Base-by-base conservation (phyloP, 768 basidiomycete species). In the Cystofilobasidium bisporidii region DNA sequence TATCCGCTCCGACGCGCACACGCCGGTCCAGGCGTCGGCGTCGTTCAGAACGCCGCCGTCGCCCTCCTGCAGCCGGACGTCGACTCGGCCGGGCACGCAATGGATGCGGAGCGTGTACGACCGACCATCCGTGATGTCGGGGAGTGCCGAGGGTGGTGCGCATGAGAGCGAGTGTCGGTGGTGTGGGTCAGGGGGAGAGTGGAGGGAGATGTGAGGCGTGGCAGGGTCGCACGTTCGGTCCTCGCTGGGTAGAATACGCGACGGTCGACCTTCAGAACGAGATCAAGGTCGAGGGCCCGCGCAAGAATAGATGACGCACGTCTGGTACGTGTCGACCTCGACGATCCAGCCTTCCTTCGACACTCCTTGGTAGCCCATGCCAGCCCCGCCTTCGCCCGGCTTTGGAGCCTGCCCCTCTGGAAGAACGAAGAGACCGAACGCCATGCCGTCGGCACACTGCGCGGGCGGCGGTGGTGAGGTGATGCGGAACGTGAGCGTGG, bases 301-400 rank as follows among this genome's bases (percentile, higher is more conserved):
- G 10, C 45, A 47, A 20, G 45, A 32, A 41, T 15, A 4, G 15
- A 20, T 11, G 38, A 57, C 71, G n/a, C 17, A 72, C 50, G 74
- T 74, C 40, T 73, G 71, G 55, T 76, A 76, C 0, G 76, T 76
- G 64, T 77, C 77, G 65, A 77, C 70, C 57, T 77, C 77, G 9
- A 76, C 70, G 1, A 73, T 76, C 67, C 75, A 77, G 63, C 76
- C 77, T 5, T 71, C 8, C 73, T 76, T 24, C 72, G 72, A 18
- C 61, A 41, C 0, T 72, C 77, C 40, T 74, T 20, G 59, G 56
- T 76, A 64, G 10, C 74, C 76, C 40, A 77, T 75, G 10, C 75
- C 76, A 69, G 76, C 77, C 15, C 76, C 77, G 26, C 73, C 76
- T 15, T 67, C 47, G 15, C 58, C 71, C 32, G 64, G 32, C 0